Percentiles rank a stretch among this genome's conserved stretches.
phyloP scores from a whole-genome alignment of 2,329 filamentous ascomycete species.

The Epichloe typhina region DNA sequence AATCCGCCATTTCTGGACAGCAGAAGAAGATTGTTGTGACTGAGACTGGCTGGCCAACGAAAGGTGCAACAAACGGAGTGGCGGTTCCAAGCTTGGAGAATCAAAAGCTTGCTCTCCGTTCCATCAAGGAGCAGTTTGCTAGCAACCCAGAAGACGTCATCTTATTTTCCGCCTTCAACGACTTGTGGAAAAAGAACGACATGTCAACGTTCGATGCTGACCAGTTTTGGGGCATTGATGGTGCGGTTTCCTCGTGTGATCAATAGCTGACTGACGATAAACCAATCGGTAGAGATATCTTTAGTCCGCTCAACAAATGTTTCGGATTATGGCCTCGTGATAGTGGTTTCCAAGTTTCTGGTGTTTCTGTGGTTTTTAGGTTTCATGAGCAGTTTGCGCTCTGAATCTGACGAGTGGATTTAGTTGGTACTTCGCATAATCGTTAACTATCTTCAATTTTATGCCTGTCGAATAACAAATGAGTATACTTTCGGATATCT shows the following conservation, averaged over 20 bases:
- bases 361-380: too few species aligned
- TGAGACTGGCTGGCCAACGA: constrained; percentile 73
- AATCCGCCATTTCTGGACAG: constrained; percentile 35
- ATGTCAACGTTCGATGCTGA: constrained; percentile 55
- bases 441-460: too few species aligned
- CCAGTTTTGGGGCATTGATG: constrained; percentile 58
- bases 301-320: background rate
- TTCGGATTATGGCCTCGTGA: background rate
- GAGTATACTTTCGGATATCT: too few species aligned
- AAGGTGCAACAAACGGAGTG: constrained; percentile 49
- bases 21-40: constrained; percentile 65
- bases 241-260: constrained; percentile 14
- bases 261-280: background rate
- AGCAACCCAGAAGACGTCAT: constrained; percentile 40
- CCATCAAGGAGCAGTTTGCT: constrained; percentile 48
- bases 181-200: constrained; percentile 60
- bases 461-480: too few species aligned
- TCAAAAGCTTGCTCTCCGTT: constrained; percentile 51
- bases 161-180: constrained; percentile 70
- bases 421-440: too few species aligned
- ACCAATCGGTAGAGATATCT: background rate
- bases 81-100: constrained; percentile 58
- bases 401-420: too few species aligned
- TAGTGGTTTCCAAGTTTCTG: background rate
- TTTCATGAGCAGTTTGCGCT: too few species aligned